Evolutionary conservation across 164 flowering plant species (phyloP), one percentile per base, ranked within the genome.

Genomic region (Aristolochia californica): DNA sequence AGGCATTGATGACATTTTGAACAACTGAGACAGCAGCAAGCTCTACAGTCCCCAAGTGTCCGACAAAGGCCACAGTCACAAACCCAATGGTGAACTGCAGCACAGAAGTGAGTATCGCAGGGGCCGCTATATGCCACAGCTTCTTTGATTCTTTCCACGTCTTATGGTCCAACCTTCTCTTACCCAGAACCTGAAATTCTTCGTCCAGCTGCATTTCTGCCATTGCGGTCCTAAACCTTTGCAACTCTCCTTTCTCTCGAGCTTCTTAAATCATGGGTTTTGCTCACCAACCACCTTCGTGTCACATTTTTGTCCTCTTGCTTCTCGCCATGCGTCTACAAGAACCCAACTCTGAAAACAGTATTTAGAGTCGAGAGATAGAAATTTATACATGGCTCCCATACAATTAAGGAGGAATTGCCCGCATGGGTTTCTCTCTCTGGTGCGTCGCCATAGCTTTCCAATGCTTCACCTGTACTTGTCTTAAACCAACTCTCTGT

Each of bases 61-160:
- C 84, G 34, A 72, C 73, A 40, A 78, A 76, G 25, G 77, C 80
- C 12, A 62, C 50, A 4, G 80, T 78, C 20, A 74, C 75, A 52
- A 74, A 57, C 11, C 63, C 68, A 17, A 80, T 60, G 7, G 79
- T 72, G 67, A 74, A 76, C 45, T 72, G 77, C 14, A 75, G 47
- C 3, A 80, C 70, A 20, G 68, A 20, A 5, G 78, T 63, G 0
- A 78, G 56, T 5, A 80, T 74, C 9, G 80, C 74, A 13, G 84
- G 78, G 0, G 68, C 78, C 22, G 80, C 84, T 12, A 80, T 67
- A 17, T 57, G 49, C 84, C 84, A 78, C 68, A 76, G 34, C 70
- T 61, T 74, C 69, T 78, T 80, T 23, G 76, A 78, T 59, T 80
- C 84, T 9, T 55, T 56, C 77, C 69, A 59, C 50, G 70, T 57